Base-by-base conservation (phyloP, 2,329 filamentous ascomycete genomes). In the Colletotrichum musicola region DNA sequence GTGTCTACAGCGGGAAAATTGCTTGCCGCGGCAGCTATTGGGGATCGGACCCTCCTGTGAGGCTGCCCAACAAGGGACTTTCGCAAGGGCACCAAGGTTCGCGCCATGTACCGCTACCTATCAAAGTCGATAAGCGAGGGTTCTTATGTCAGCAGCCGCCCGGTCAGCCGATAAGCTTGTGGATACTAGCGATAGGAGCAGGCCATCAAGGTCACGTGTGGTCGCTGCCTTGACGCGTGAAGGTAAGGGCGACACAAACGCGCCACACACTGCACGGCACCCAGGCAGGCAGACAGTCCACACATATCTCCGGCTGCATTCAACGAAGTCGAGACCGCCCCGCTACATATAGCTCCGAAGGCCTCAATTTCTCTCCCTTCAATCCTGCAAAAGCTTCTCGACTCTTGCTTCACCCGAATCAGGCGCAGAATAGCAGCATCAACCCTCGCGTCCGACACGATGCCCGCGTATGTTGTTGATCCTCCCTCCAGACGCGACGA, bases 381-480 rank as follows among this genome's bases (percentile, higher is more conserved):
- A 46, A n/a, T 46, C 16, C 6, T 35, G 18, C 44, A 7, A 46
- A 49, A 20, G 46, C 7, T 25, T n/a, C 14, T 42, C 40, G 40
- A n/a, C 16, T 6, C 13, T 49, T 49, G 18, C 7, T 49, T 49
- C 46, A 13, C 46, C 18, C 10, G 46, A 7, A 25, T 1, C 46
- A 49, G 10, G 3, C 27, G 6, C 25, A 61, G 20, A 35, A 10
- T 10, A 35, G 30, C 30, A 35, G 30, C 9, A 35, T 35, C 30
- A 35, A 35, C 30, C 38, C 3, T 4, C 38, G 7, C 14, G 20
- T 4, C 20, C 25, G 38, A 61, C 73, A 78, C 68, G 64, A 84
- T 84, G 82, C 82, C 82, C 79, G 82, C 82, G 82, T 84, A 76
- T 72, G 82, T 77, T 25, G 16, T 27, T 9, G 38, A 7, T n/a